Evolutionary conservation across 1,284 basidiomycete species (phyloP).

Genomic region (Ustilago sp.): DNA sequence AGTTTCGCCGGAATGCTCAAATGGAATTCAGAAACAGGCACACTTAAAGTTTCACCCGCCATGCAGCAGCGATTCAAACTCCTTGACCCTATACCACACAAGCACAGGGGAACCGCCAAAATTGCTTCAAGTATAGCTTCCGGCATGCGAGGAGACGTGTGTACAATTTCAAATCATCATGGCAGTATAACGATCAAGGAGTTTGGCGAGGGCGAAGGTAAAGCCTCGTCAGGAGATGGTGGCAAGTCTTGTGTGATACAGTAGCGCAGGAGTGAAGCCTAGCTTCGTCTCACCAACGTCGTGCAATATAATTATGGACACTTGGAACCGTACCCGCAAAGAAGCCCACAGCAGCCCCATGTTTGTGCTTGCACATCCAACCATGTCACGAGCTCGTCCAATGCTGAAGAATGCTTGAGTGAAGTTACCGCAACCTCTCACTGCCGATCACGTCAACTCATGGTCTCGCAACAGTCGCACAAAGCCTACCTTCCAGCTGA

Average conservation of each 20-base stretch:
- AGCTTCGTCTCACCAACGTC: neutral
- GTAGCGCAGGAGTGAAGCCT: neutral
- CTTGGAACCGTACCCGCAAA: neutral
- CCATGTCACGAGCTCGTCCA: neutral
- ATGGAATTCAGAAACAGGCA: slow-evolving; percentile 57
- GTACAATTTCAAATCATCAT: slow-evolving; percentile 37
- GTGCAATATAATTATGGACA: neutral
- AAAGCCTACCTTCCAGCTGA: neutral
- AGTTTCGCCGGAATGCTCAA: slow-evolving; percentile 58
- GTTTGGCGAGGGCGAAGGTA: slow-evolving; percentile 15
- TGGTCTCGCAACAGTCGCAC: neutral
- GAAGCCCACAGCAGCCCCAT: neutral
- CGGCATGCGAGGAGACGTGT: slow-evolving; percentile 51
- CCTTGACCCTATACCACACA: slow-evolving; percentile 44
- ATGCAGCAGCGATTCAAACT: slow-evolving; percentile 41
- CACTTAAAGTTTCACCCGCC: slow-evolving; percentile 48
- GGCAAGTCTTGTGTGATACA: slow-evolving; percentile 26
- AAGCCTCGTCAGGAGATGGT: neutral
- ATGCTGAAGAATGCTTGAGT: neutral
- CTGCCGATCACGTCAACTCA: too few species aligned
- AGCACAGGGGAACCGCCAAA: slow-evolving; percentile 55
- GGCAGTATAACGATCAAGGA: slow-evolving; percentile 49
- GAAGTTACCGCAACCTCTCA: too few species aligned
- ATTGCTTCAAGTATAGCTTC: slow-evolving; percentile 47
- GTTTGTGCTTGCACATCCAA: neutral